Evolutionary conservation across 345 rosid species (phyloP), one percentile per base, ranked within the genome.

Genomic region (Euclidium syriacum): DNA sequence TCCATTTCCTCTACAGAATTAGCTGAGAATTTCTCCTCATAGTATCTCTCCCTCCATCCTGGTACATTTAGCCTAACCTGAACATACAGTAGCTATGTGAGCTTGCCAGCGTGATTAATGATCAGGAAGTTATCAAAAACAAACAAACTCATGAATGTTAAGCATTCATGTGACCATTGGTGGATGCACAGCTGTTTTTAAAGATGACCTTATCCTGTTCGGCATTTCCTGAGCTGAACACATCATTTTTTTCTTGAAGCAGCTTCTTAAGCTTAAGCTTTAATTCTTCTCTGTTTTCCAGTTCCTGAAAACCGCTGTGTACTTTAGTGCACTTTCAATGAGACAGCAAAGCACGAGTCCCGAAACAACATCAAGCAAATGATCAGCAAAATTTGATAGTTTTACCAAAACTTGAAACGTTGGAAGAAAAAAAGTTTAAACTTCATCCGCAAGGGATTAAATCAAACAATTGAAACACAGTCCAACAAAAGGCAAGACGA

Each of bases 41-140:
- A 94, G 73, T 90, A 94, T 78, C 99, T 90, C 76, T 94, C 96
- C 68, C 75, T 90, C 99, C 99, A 94, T 25, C 99, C 99, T 12
- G 79, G 70, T 71, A 70, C 81, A 47, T 90, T 95, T 78, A 94
- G 77, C 78, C 72, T 86, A 68, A 94, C 73, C 98, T 91, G 72
- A 60, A 65, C 23, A 67, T 17, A 63, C 18, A 65, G 25, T 33
- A 54, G 39, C 32, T 49, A 58, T 23, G 51, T 56, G 5, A 64
- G 22, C 26, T 33, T 34, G 52, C 20, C 39, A 49, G 52, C 42
- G 2, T 40, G 19, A 56, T 39, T 25, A 43, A 22, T 29, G 30
- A 22, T 23, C 7, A 18, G 39, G 38, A 12, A 12, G 19, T 48
- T 16, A 49, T 48, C 51, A 55, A 39, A 48, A 20, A 53, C 26